Base-by-base conservation (phyloP, 2,329 filamentous ascomycete genomes). In the Sclerotinia nivalis region DNA sequence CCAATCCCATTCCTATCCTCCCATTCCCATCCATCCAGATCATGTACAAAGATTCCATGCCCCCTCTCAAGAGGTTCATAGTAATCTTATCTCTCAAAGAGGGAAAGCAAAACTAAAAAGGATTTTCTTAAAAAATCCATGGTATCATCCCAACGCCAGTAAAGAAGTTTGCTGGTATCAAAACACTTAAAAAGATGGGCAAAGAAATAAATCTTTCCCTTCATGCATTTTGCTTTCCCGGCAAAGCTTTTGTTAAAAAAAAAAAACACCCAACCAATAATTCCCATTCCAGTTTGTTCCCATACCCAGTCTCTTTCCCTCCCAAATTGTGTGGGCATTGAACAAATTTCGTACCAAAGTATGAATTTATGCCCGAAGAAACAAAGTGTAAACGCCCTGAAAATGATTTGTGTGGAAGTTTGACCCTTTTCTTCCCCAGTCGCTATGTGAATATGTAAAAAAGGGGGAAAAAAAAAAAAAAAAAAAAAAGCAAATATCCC, bases 131-230 rank as follows among this genome's bases (percentile, higher is more conserved):
- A 18, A 58, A 58, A 58, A 70, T 71, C 74, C 74, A 71, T 77
- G 75, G 75, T 77, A 77, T 77, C 75, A 76, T 76, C 75, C 75
- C 67, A 74, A 74, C 74, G 71, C 74, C 75, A 52, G 22, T 66
- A 71, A 70, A 66, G 62, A 69, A 71, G 50, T 64, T 55, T 55
- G 61, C 71, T 70, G 71, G 71, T 74, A 74, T 74, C 71, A 74
- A 74, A 73, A 71, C 45, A 64, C 45, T 64, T 34, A 50, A 50
- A 71, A 71, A 60, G 64, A 67, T 37, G 66, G 70, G 56, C 20
- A 72, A 70, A 71, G 49, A 67, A 64, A 55, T 43, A 37, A 67
- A 55, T 43, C 55, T 22, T 52, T 66, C 34, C 55, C 47, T 49
- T 74, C 59, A 71, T 75, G 40, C 60, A 64, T 52, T 28, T 73